Evolutionary conservation across 176 grass and related monocot genomes (phyloP).

Genomic region (Paspalum vaginatum): DNA sequence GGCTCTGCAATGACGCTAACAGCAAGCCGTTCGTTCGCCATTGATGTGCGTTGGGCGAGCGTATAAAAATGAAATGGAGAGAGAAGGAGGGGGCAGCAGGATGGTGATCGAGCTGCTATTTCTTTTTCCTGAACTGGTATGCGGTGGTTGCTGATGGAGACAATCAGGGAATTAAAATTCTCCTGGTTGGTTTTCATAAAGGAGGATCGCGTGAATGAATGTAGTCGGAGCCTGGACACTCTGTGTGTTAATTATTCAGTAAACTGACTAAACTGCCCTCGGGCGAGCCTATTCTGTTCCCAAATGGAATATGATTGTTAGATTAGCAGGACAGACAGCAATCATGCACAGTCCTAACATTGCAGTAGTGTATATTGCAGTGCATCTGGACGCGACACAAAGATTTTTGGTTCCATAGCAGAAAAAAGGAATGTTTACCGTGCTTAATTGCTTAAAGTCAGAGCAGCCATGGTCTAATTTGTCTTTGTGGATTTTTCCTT

Average conservation of each 20-base stretch:
- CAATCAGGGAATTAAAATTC: slow-evolving; percentile 17
- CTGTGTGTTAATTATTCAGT: not conserved
- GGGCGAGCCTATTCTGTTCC: not conserved
- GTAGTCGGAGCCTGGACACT: slow-evolving; percentile 14
- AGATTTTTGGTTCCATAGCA: not conserved
- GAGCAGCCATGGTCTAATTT: not conserved
- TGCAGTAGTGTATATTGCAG: slow-evolving; percentile 6
- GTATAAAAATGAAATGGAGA: slow-evolving; percentile 29
- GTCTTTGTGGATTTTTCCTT: slow-evolving; percentile 8
- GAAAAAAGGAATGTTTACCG: slow-evolving; percentile 11
- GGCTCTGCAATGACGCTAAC: slow-evolving; percentile 13
- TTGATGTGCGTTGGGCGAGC: slow-evolving; percentile 30
- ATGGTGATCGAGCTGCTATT: slow-evolving; percentile 35
- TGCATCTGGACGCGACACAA: not conserved
- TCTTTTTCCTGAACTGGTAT: slow-evolving; percentile 47
- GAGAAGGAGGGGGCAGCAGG: slow-evolving; percentile 7
- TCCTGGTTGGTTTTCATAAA: slow-evolving; percentile 4
- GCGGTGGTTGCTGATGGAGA: slow-evolving; percentile 57
- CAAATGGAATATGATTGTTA: not conserved
- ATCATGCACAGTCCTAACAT: not conserved
- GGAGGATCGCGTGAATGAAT: slow-evolving; percentile 6
- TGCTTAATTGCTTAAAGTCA: slow-evolving; percentile 22
- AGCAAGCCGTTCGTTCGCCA: slow-evolving; percentile 32
- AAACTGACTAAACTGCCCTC: slow-evolving; percentile 42
- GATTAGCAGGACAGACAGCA: not conserved